Conservation (phyloP, 805 yeast genomes). For the Teunomyces pallodes region DNA sequence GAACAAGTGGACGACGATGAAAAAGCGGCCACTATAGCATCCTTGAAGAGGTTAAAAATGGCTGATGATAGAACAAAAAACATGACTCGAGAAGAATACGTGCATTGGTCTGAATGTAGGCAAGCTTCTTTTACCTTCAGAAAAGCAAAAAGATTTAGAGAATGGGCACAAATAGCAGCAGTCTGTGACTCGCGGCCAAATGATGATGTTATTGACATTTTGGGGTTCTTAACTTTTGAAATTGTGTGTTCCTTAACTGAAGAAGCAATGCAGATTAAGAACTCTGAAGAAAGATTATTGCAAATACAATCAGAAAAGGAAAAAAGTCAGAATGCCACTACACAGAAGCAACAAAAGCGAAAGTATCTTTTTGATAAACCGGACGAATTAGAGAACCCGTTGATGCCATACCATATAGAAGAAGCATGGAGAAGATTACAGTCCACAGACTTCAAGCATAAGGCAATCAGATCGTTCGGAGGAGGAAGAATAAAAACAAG, state of each 20-base stretch:
- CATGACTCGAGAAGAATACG: slow-evolving; percentile 97
- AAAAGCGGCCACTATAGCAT: slow-evolving; percentile 81
- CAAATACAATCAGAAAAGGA: slow-evolving; percentile 20
- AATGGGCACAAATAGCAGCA: slow-evolving; percentile 89
- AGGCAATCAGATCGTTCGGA: slow-evolving; percentile 65
- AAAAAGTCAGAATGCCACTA: slow-evolving; percentile 25
- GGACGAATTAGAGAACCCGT: slow-evolving; percentile 75
- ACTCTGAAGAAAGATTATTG: slow-evolving; percentile 55
- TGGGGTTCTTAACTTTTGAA: slow-evolving; percentile 94
- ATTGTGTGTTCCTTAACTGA: slow-evolving; percentile 94
- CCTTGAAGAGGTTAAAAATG: slow-evolving; percentile 81
- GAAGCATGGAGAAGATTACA: slow-evolving; percentile 89
- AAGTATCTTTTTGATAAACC: slow-evolving; percentile 82
- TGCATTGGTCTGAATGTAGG: slow-evolving; percentile 98
- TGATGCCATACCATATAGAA: slow-evolving; percentile 74
- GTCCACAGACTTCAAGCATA: slow-evolving; percentile 50
- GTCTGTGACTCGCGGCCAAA: slow-evolving; percentile 88
- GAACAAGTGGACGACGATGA: slow-evolving; percentile 81
- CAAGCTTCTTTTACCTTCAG: slow-evolving; percentile 96
- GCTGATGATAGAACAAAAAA: slow-evolving; percentile 91
- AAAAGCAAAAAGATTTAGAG: slow-evolving; percentile 89
- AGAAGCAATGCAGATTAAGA: slow-evolving; percentile 79
- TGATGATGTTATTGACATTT: slow-evolving; percentile 93
- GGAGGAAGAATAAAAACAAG: slow-evolving; percentile 61
- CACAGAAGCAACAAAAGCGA: slow-evolving; percentile 33